Evolutionary conservation across 2,329 filamentous ascomycete genomes (phyloP), one percentile per base, ranked within the genome.

Genomic region (Neocatenulostroma microsporum): DNA sequence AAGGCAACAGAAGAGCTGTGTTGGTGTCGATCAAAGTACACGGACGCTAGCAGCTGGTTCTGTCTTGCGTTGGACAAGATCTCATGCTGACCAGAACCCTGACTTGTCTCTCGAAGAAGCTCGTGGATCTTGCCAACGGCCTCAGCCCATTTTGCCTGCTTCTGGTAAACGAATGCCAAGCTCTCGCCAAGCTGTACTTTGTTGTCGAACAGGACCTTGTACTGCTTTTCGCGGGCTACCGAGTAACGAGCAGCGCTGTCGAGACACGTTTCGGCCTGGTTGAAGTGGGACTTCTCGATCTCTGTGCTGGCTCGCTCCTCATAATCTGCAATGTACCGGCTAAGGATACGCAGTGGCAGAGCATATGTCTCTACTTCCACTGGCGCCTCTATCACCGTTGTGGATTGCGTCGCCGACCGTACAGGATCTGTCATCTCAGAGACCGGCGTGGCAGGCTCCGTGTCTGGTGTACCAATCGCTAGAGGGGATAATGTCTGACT

Each of bases 81-180:
- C 12, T 34, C 34, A 15, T 17, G 9, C 8, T 27, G 27, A 18
- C 30, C 27, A 18, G 11, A 15, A 4, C 15, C n/a, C 34, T 35
- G 14, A 26, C n/a, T 17, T 34, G 34, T 31, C 26, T 46, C 46
- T 5, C 44, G 29, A 6, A 48, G 31, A 15, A 51, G 35, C 17
- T 35, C 30, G 15, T 40, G 36, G 26, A 50, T 34, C 15, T 40
- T 41, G 9, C 27, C 37, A 18, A 45, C 38, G 12, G 47, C 49
- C 37, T 48, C 47, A 12, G 37, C 40, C 34, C 35, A 49, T 25
- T 48, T 49, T n/a, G 38, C 30, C 29, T 48, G 47, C 31, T 45
- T 41, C 26, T 37, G 36, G 18, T 42, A 44, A 14, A 51, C 18
- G 10, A 25, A 30, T 10, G 45, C 47, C 13, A 50, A 25, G 20